A percentile compares a stretch with the other conserved stretches of the same genome.
Evolutionary conservation across 805 yeast species (phyloP).

Genomic region (Starmerella sp.): DNA sequence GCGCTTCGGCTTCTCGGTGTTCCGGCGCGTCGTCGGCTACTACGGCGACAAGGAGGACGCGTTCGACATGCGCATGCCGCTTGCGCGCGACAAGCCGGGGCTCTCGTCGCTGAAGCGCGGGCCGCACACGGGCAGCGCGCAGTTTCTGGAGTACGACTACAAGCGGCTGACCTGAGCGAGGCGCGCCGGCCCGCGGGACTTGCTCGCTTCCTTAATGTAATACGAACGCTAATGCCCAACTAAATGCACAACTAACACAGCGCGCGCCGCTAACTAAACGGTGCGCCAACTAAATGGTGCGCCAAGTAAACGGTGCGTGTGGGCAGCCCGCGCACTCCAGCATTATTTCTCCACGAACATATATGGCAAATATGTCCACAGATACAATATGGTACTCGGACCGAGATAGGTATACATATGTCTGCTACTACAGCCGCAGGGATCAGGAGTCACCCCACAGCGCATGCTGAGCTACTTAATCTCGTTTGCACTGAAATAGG

Average conservation of each 20-base stretch:
- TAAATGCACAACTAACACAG: no score
- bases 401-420: not conserved
- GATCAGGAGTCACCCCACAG: slow-evolving; percentile 1
- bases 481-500: slow-evolving; percentile 13
- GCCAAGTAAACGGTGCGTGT: no score
- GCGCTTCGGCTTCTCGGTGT: slow-evolving; percentile 74
- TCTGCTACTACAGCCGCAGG: slow-evolving; percentile 1
- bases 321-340: no score
- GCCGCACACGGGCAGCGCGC: slow-evolving; percentile 24
- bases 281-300: no score
- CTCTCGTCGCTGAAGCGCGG: slow-evolving; percentile 23
- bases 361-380: no score
- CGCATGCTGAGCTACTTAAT: slow-evolving; percentile 4
- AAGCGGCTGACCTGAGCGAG: slow-evolving; percentile 5
- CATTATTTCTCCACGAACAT: no score
- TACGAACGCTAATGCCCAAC: no score
- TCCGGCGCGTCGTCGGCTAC: slow-evolving; percentile 78
- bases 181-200: not conserved
- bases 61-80: slow-evolving; percentile 39
- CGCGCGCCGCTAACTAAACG: no score
- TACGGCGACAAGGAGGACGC: slow-evolving; percentile 81
- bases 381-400: no score
- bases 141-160: slow-evolving; percentile 21
- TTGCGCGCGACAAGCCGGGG: slow-evolving; percentile 28
- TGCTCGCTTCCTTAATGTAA: no score